A percentile compares a stretch with the other conserved stretches of the same genome.
Evolutionary conservation across 1,139 yeast genomes (phyloP).

Genomic region (Eremothecium gossypii): DNA sequence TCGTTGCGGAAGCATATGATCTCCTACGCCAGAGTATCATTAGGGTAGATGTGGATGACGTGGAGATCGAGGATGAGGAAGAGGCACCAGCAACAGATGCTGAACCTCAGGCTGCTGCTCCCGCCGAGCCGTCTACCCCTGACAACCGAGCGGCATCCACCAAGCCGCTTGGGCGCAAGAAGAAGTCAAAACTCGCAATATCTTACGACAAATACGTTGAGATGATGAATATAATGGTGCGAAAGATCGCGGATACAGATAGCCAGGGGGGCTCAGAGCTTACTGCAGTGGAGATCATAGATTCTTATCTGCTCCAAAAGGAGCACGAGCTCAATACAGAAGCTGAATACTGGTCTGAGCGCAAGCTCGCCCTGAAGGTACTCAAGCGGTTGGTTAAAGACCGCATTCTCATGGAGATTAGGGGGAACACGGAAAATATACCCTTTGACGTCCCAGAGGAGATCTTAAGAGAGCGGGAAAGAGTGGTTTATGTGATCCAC

Average conservation of each 20-base stretch:
- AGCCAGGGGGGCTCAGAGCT: conserved; percentile 50
- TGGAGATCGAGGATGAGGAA: conserved; percentile 69
- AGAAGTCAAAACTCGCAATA: conserved; percentile 41
- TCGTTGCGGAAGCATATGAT: conserved; percentile 91
- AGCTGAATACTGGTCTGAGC: conserved; percentile 61
- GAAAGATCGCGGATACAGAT: conserved; percentile 50
- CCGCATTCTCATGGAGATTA: conserved; percentile 72
- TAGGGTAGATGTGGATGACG: conserved; percentile 89
- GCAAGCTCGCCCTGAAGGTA: conserved; percentile 68
- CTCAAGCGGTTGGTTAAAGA: conserved; percentile 79
- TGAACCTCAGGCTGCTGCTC: conserved; percentile 1
- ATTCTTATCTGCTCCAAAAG: conserved; percentile 71
- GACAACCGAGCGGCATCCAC: conserved; percentile 1
- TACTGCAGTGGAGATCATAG: conserved; percentile 58
- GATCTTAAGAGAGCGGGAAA: conserved; percentile 22
- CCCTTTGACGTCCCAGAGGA: conserved; percentile 20
- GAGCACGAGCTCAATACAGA: conserved; percentile 67
- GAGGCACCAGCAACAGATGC: conserved; percentile 20
- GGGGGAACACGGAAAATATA: conserved; percentile 41
- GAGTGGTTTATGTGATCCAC: conserved; percentile 63
- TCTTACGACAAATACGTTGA: conserved; percentile 80
- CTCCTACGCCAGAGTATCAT: conserved; percentile 84
- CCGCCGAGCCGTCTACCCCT: conserved; percentile 1
- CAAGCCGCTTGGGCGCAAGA: conserved; percentile 6
- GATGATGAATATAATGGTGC: conserved; percentile 74